Percentiles rank a stretch among this genome's conserved stretches.
phyloP scores from a whole-genome alignment of 192 early-diverging fungal genomes.

The Diversispora eburnea region DNA sequence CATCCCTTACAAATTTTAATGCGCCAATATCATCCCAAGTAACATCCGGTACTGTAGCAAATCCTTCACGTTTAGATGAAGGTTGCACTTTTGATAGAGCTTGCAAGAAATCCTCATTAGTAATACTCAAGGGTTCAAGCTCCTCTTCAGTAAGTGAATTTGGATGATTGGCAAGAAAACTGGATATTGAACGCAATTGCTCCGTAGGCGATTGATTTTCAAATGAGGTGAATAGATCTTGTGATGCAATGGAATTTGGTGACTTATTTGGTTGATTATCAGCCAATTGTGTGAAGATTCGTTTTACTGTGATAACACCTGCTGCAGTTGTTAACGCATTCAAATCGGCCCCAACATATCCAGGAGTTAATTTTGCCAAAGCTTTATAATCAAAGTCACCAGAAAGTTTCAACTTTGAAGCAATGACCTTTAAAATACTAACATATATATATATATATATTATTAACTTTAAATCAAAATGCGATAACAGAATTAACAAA shows the following conservation, averaged over 20 bases:
- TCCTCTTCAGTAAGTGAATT: conserved; percentile 75
- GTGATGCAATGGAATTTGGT: conserved; percentile 21
- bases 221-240: conserved; percentile 33
- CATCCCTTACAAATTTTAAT: conserved; percentile 76
- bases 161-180: conserved; percentile 67
- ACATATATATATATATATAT: neutral
- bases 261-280: conserved; percentile 14
- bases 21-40: conserved; percentile 98
- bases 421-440: conserved; percentile 75
- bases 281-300: conserved; percentile 57
- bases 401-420: conserved; percentile 69
- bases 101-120: conserved; percentile 77
- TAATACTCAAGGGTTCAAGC: conserved; percentile 80
- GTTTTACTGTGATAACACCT: conserved; percentile 86
- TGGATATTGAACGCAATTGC: conserved; percentile 63
- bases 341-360: conserved; percentile 97
- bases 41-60: conserved; percentile 95
- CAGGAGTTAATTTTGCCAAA: conserved; percentile 90
- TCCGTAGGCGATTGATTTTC: conserved; percentile 39
- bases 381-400: conserved; percentile 80
- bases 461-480: neutral
- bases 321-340: conserved; percentile 87
- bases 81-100: conserved; percentile 92
- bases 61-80: conserved; percentile 95
- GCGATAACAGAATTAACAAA: too few species aligned